Base-by-base conservation (phyloP, 306 rosid species). In the Dalbergia cochinchinensis region DNA sequence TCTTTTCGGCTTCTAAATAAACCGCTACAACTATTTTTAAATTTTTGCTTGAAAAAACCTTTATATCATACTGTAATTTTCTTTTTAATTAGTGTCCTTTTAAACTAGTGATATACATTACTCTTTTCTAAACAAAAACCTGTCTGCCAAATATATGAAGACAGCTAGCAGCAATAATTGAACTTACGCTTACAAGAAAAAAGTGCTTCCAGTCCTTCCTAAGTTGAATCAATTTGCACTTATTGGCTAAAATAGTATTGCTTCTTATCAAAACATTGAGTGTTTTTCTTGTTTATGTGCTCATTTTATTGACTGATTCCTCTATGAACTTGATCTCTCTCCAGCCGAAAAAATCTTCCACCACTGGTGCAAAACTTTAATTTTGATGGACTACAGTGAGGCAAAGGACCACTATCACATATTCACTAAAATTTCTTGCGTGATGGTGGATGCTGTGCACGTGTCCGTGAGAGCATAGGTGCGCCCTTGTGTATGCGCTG, bases 371-470 rank as follows among this genome's bases (percentile, higher is more conserved):
- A n/a, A n/a, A 69, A 20, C 59, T 45, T 45, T 22, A 20, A 58
- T 63, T 26, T n/a, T 54, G 16, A 45, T 67, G 73, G 73, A 39
- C 55, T 47, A 20, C 73, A 69, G 33, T 68, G 18, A 69, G 12
- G 73, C 45, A 13, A 70, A 70, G 47, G 61, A 51, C 61, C 47
- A 69, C 59, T 5, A n/a, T 66, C 71, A 18, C 12, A 54, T 16
- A 26, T 34, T 60, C 15, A 16, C 70, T n/a, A 8, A 39, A 37
- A 39, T 16, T n/a, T 65, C 4, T 8, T 67, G 55, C 37, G 47
- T 45, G 5, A 51, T 12, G 12, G 41, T 60, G 62, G 78, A 66
- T 65, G 63, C 20, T 55, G 1, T 57, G 80, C 80, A 81, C 80
- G 77, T 81, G 76, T 47, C 11, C 44, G 10, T 64, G 15, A 59